phyloP scores from a whole-genome alignment of 208 protist genomes.

The Crithidia brevicula region DNA sequence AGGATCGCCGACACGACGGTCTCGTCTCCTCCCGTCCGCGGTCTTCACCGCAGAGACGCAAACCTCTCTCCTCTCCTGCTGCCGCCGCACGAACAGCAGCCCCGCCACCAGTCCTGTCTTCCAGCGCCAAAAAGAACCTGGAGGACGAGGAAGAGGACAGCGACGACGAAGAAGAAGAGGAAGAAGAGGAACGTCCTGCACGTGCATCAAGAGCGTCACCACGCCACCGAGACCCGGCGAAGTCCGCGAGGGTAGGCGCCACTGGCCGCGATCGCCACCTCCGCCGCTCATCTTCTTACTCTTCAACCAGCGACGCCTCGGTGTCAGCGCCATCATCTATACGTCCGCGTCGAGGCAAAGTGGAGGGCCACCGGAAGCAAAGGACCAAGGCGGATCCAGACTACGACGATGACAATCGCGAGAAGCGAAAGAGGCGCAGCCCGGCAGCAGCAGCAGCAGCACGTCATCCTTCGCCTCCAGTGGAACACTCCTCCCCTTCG shows the following conservation, averaged over 20 bases:
- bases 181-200: no score
- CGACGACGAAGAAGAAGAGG: no score
- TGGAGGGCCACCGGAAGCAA: no score
- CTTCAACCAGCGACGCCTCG: no score
- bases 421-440: neutral
- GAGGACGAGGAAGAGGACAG: no score
- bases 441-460: neutral
- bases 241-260: no score
- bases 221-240: neutral
- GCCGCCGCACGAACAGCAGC: neutral
- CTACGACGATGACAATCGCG: neutral
- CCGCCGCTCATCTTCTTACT: neutral
- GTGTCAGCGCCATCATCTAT: no score
- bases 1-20: neutral
- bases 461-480: neutral
- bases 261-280: no score
- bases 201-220: no score
- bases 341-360: no score
- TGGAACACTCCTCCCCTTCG: neutral
- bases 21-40: conserved; percentile 18
- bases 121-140: no score
- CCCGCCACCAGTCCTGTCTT: neutral
- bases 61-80: neutral
- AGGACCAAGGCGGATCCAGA: no score
- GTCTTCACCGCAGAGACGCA: conserved; percentile 1